These are phyloP conservation scores for Pseudocercospora macadamiae DNA, from an alignment of 2,329 filamentous ascomycete genomes.

Conservation along the genomic window DNA sequence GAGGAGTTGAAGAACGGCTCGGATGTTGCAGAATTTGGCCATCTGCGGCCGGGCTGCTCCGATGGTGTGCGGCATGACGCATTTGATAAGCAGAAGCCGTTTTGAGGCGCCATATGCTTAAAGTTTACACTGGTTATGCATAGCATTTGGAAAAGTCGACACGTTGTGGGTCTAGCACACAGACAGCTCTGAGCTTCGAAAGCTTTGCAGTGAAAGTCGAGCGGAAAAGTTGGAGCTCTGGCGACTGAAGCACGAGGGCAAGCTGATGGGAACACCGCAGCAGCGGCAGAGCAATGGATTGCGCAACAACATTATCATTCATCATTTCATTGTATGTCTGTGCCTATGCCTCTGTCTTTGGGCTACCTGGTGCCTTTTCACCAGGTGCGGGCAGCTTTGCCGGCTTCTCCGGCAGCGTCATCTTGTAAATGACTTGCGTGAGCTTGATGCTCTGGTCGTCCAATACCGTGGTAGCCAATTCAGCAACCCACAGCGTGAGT, in stretches of 20 bases:
- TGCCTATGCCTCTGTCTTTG: slow-evolving; percentile 5
- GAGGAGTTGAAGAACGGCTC: background rate
- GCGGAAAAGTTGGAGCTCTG: background rate
- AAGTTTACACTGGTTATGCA: slow-evolving; percentile 1
- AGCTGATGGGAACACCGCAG: background rate
- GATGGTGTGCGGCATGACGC: slow-evolving; percentile 1
- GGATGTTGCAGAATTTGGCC: background rate
- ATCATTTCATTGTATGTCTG: slow-evolving; percentile 1
- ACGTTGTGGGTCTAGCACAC: background rate
- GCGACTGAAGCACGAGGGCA: background rate
- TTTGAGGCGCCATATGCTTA: background rate
- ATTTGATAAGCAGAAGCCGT: background rate
- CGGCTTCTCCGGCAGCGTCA: slow-evolving; percentile 35
- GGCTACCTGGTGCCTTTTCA: slow-evolving; percentile 2
- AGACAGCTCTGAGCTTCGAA: background rate
- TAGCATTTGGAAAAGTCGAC: slow-evolving; percentile 2
- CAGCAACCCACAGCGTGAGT: slow-evolving; percentile 61
- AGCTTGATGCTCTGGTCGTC: slow-evolving; percentile 65
- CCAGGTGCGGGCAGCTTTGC: background rate
- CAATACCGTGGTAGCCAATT: slow-evolving; percentile 58
- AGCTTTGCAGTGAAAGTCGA: background rate
- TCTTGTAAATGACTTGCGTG: slow-evolving; percentile 60
- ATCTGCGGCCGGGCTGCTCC: background rate
- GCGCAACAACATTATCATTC: slow-evolving; percentile 1
- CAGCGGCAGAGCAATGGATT: background rate